Percentiles rank a stretch among this genome's conserved stretches.
These are phyloP conservation scores for Teunomyces tritomae DNA, from an alignment of 805 yeast species.

Conservation along the genomic window DNA sequence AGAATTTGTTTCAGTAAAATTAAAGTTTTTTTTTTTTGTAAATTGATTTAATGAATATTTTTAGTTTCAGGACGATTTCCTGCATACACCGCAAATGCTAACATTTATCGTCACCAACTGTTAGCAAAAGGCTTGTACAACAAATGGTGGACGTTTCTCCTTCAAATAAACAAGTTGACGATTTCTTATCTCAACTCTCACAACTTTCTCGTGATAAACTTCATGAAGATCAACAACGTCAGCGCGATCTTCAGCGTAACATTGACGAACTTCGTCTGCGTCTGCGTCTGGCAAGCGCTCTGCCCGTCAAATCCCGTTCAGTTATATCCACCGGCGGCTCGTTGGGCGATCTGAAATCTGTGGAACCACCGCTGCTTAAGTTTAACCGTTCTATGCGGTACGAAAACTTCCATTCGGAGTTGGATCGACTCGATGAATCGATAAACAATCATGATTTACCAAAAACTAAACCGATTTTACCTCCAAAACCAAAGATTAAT, in stretches of 20 bases:
- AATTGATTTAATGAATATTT: too few relatives aligned
- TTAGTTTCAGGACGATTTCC: background rate
- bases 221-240: slow-evolving; percentile 34
- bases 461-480: slow-evolving; percentile 5
- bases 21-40: too few relatives aligned
- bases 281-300: slow-evolving; percentile 23
- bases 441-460: slow-evolving; percentile 14
- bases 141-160: slow-evolving; percentile 23
- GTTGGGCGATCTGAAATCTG: too few relatives aligned
- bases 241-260: slow-evolving; percentile 30
- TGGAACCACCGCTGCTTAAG: slow-evolving; percentile 11
- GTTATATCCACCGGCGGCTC: too few relatives aligned
- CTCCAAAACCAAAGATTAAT: background rate
- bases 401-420: background rate
- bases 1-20: too few relatives aligned
- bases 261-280: slow-evolving; percentile 28
- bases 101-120: too few relatives aligned
- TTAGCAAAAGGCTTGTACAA: background rate
- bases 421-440: background rate
- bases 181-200: slow-evolving; percentile 35
- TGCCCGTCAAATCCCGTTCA: slow-evolving; percentile 16
- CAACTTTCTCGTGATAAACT: slow-evolving; percentile 34
- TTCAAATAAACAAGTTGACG: slow-evolving; percentile 34
- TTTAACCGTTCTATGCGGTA: slow-evolving; percentile 14
- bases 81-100: background rate